Percentiles rank a stretch among this genome's conserved stretches.
These are phyloP conservation scores for Lactarius evosmus DNA, from an alignment of 768 basidiomycete species.

Conservation along the genomic window DNA sequence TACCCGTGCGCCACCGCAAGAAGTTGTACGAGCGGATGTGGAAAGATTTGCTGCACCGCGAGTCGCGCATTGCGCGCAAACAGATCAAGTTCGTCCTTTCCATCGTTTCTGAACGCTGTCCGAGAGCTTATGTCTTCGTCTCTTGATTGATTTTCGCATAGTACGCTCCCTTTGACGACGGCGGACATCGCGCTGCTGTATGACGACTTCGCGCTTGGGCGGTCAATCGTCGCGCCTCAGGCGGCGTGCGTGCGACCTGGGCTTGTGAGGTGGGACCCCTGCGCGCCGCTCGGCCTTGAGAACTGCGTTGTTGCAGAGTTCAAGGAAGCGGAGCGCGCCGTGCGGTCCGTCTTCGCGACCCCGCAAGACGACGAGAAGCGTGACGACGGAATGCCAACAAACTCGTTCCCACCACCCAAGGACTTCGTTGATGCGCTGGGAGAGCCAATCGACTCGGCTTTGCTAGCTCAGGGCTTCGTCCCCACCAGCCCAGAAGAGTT, in stretches of 20 bases:
- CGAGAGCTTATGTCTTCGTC: not conserved
- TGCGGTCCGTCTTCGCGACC: conserved; percentile 39
- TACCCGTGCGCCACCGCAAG: conserved; percentile 80
- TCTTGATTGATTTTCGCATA: conserved; percentile 32
- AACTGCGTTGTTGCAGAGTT: conserved; percentile 86
- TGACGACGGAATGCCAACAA: not conserved
- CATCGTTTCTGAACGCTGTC: not conserved
- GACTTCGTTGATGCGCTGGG: conserved; percentile 31
- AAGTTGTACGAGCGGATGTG: conserved; percentile 81
- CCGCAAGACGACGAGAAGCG: conserved; percentile 12
- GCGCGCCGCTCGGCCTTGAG: conserved; percentile 58
- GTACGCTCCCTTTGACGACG: conserved; percentile 74
- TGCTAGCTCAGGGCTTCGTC: not conserved
- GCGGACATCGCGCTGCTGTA: conserved; percentile 82
- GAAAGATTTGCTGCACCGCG: conserved; percentile 71
- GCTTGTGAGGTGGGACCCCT: conserved; percentile 78
- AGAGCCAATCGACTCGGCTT: conserved; percentile 25
- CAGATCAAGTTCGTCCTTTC: conserved; percentile 48
- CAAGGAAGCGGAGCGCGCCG: conserved; percentile 69
- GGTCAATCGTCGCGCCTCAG: conserved; percentile 76
- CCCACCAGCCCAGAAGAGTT: conserved; percentile 18
- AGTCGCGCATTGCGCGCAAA: conserved; percentile 60
- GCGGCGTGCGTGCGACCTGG: conserved; percentile 68
- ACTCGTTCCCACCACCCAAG: conserved; percentile 13
- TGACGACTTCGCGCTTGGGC: conserved; percentile 81